Evolutionary conservation across 2,329 filamentous ascomycete genomes (phyloP).

Genomic region (Shiraia bambusicola): DNA sequence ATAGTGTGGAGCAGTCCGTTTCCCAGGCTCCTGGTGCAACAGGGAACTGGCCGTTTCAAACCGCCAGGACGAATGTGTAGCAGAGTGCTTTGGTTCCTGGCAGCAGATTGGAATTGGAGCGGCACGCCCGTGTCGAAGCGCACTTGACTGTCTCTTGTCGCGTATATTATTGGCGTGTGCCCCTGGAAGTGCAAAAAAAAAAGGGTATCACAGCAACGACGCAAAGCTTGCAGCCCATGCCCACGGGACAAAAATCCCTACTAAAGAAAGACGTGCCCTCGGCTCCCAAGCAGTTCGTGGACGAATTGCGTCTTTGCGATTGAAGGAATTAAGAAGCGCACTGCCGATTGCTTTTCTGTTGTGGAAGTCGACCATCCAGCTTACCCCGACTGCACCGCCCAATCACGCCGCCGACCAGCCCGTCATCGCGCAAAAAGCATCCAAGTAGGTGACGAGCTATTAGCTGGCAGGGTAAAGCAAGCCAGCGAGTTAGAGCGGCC

Average conservation of each 20-base stretch:
- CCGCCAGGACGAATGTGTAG: slow-evolving; percentile 40
- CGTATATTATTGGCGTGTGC: slow-evolving; percentile 42
- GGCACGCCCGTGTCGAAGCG: slow-evolving; percentile 35
- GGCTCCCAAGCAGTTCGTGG: slow-evolving; percentile 35
- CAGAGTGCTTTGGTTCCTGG: slow-evolving; percentile 45
- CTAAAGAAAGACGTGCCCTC: slow-evolving; percentile 39
- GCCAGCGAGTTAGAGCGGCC: too few relatives aligned
- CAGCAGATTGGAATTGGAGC: slow-evolving; percentile 33
- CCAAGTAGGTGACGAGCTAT: too few relatives aligned
- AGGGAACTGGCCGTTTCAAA: slow-evolving; percentile 40
- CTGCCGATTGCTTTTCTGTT: slow-evolving; percentile 32
- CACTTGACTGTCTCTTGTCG: slow-evolving; percentile 32
- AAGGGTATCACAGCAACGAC: slow-evolving; percentile 44
- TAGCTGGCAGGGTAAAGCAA: too few relatives aligned
- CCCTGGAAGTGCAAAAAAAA: slow-evolving; percentile 32
- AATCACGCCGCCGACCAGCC: slow-evolving; percentile 27
- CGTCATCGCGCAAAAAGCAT: neutral
- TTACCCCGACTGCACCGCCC: slow-evolving; percentile 20
- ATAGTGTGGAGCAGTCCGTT: slow-evolving; percentile 30
- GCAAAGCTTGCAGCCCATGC: slow-evolving; percentile 37
- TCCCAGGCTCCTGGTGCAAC: slow-evolving; percentile 42
- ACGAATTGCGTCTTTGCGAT: slow-evolving; percentile 24
- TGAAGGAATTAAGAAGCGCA: slow-evolving; percentile 18
- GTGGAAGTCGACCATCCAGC: slow-evolving; percentile 37
- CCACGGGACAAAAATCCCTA: slow-evolving; percentile 38